These are phyloP conservation scores for Coemansia furcata DNA, from an alignment of 192 early-diverging fungal genomes.

Conservation along the genomic window DNA sequence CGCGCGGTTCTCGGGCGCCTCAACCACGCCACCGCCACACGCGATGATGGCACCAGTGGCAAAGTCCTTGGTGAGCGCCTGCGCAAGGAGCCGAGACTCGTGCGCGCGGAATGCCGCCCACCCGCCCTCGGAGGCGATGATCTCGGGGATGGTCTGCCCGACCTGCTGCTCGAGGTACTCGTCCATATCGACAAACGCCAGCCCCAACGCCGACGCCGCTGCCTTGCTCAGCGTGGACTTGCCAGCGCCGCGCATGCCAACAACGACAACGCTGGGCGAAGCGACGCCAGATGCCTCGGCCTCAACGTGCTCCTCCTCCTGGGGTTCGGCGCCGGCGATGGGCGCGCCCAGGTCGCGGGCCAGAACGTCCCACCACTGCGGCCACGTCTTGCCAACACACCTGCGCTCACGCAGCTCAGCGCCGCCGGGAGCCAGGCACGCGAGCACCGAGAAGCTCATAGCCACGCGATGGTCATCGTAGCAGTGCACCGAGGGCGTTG, in stretches of 20 bases:
- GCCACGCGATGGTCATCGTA: slow-evolving; percentile 98
- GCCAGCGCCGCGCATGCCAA: slow-evolving; percentile 99
- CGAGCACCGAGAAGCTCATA: slow-evolving; percentile 92
- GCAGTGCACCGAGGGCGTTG: slow-evolving; percentile 73
- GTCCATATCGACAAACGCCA: slow-evolving; percentile 89
- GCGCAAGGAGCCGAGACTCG: slow-evolving; percentile 67
- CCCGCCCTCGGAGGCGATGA: slow-evolving; percentile 60
- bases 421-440: slow-evolving; percentile 69
- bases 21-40: slow-evolving; percentile 95
- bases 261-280: slow-evolving; percentile 75
- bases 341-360: slow-evolving; percentile 73
- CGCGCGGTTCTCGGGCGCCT: slow-evolving; percentile 67
- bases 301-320: slow-evolving; percentile 9
- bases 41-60: slow-evolving; percentile 71
- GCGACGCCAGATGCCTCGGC: background rate
- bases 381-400: slow-evolving; percentile 99
- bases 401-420: slow-evolving; percentile 87
- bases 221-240: slow-evolving; percentile 84
- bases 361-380: slow-evolving; percentile 96
- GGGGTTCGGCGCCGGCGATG: slow-evolving; percentile 30
- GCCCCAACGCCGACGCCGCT: slow-evolving; percentile 64
- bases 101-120: slow-evolving; percentile 87
- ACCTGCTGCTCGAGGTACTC: slow-evolving; percentile 70
- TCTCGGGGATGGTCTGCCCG: slow-evolving; percentile 74
- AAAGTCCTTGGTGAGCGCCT: slow-evolving; percentile 58